phyloP scores from a whole-genome alignment of 495 filamentous ascomycete species.

The Xylaria acuta region DNA sequence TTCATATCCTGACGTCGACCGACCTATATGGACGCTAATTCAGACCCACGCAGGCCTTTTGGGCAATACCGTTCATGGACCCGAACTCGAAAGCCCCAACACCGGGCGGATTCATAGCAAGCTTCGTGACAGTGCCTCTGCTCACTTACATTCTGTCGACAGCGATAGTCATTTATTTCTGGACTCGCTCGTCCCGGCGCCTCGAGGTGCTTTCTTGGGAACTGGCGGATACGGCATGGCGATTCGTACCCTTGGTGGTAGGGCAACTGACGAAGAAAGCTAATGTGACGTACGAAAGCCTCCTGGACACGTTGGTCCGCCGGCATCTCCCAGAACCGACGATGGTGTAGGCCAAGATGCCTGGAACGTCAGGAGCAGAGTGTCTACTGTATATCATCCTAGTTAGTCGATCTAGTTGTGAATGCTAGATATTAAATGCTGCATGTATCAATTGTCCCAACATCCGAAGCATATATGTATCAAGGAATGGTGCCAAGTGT shows the following conservation, averaged over 20 bases:
- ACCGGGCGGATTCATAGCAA: neutral
- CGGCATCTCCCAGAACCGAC: neutral
- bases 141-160: constrained; percentile 3
- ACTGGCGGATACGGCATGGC: constrained; percentile 1
- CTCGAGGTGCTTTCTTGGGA: neutral
- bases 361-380: neutral
- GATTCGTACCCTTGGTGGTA: neutral
- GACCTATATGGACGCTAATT: neutral
- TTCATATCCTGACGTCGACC: neutral
- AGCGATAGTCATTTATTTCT: neutral
- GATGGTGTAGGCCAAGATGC: neutral
- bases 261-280: neutral
- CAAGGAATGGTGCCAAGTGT: too few species aligned
- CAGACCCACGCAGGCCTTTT: neutral
- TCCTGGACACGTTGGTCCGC: neutral
- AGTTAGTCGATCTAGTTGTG: neutral
- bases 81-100: neutral
- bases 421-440: neutral
- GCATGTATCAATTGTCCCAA: too few species aligned
- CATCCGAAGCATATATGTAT: too few species aligned
- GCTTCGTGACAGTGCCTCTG: constrained; percentile 2
- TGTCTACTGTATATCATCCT: neutral
- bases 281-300: neutral
- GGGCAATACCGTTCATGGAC: neutral
- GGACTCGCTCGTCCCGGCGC: constrained; percentile 5